Evolutionary conservation across 2,329 filamentous ascomycete species (phyloP).

Genomic region (Emmonsia crescens): DNA sequence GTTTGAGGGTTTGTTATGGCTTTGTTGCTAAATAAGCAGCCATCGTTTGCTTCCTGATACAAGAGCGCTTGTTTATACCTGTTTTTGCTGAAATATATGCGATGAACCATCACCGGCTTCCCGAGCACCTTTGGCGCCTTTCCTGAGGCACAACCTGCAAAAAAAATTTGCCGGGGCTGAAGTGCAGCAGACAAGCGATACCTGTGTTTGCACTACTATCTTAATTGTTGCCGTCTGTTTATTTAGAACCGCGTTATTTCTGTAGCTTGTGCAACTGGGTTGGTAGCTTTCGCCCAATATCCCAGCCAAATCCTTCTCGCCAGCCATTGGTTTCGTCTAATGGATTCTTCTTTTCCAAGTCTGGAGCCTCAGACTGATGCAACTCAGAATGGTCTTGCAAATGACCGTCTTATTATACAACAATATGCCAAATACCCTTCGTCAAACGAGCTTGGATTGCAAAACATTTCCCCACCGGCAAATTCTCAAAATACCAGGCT

Average conservation of each 20-base stretch:
- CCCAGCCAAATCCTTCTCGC: neutral
- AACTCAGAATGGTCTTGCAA: neutral
- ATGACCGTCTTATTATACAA: constrained; percentile 1
- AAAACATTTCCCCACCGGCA: constrained; percentile 27
- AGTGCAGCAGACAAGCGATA: neutral
- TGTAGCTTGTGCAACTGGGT: neutral
- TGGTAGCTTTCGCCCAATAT: neutral
- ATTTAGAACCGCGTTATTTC: neutral
- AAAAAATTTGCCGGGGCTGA: neutral
- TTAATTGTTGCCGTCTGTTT: neutral
- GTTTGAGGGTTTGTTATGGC: too few relatives aligned
- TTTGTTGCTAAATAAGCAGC: too few relatives aligned
- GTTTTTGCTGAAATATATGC: too few relatives aligned
- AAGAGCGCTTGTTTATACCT: too few relatives aligned
- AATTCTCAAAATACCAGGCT: constrained; percentile 20
- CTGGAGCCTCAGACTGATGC: constrained; percentile 20
- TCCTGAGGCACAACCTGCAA: neutral
- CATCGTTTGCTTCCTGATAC: too few relatives aligned
- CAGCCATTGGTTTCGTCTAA: constrained; percentile 6
- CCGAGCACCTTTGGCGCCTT: neutral
- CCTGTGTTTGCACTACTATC: neutral
- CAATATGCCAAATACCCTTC: constrained; percentile 31
- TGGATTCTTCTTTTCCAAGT: constrained; percentile 25
- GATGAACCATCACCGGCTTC: too few relatives aligned
- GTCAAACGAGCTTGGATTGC: constrained; percentile 25